Percentiles rank a stretch among this genome's conserved stretches.
Evolutionary conservation across 2,329 filamentous ascomycete genomes (phyloP).

Genomic region (Pleurostoma richardsiae): DNA sequence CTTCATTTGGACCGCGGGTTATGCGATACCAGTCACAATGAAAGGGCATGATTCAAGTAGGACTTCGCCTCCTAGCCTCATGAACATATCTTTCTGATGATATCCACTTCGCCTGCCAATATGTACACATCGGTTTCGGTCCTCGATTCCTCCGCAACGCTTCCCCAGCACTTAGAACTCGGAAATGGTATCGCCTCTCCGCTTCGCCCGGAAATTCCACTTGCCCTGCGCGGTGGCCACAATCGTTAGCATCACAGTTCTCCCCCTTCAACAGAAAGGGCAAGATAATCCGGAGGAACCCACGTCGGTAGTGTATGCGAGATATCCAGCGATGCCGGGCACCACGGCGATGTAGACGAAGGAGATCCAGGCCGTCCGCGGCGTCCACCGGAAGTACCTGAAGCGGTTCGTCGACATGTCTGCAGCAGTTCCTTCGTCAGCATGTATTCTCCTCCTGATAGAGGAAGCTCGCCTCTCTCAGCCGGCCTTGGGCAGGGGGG

Average conservation of each 20-base stretch:
- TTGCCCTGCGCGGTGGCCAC: conserved; percentile 60
- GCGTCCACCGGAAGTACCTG: conserved; percentile 94
- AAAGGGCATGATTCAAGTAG: not conserved
- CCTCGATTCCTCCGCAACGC: conserved; percentile 1
- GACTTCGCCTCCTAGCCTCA: conserved; percentile 18
- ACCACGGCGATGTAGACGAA: conserved; percentile 73
- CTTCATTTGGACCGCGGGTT: no score
- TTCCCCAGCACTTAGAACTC: conserved; percentile 57
- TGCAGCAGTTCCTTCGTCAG: conserved; percentile 26
- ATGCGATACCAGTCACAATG: no score
- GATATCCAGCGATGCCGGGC: conserved; percentile 63
- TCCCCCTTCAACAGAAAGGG: no score
- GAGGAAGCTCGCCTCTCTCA: no score
- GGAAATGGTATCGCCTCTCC: conserved; percentile 74
- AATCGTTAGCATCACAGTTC: conserved; percentile 1
- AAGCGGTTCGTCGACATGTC: conserved; percentile 81
- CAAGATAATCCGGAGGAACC: conserved; percentile 32
- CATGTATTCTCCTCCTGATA: no score
- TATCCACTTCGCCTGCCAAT: not conserved
- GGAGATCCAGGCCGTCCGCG: conserved; percentile 72
- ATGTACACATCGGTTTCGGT: conserved; percentile 2
- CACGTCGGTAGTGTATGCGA: conserved; percentile 82
- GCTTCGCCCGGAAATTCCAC: conserved; percentile 80
- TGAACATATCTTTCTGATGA: conserved; percentile 27
- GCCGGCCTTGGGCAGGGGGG: no score